These are phyloP conservation scores for Auriscalpium microsporum DNA, from an alignment of 768 basidiomycete genomes.

Conservation along the genomic window DNA sequence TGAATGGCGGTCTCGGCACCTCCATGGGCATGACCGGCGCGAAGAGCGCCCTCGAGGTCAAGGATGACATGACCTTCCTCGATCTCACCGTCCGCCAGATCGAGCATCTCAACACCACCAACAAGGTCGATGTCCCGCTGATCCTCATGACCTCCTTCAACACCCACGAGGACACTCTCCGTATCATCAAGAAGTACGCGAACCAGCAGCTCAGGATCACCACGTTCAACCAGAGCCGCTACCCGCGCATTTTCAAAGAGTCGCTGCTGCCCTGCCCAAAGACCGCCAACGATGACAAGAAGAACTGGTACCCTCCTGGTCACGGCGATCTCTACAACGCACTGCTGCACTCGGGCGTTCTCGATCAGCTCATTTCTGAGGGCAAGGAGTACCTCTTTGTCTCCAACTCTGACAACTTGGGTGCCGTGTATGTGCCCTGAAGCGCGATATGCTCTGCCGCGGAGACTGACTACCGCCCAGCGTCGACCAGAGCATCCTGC, in stretches of 20 bases:
- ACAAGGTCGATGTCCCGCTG: slow-evolving; percentile 63
- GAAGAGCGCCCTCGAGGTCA: slow-evolving; percentile 67
- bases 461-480: slow-evolving; percentile 22
- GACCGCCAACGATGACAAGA: slow-evolving; percentile 51
- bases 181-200: slow-evolving; percentile 73
- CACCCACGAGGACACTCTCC: slow-evolving; percentile 68
- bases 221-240: slow-evolving; percentile 66
- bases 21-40: slow-evolving; percentile 60
- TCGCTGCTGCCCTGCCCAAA: slow-evolving; percentile 55
- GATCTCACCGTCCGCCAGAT: slow-evolving; percentile 58
- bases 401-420: slow-evolving; percentile 71
- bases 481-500: slow-evolving; percentile 59
- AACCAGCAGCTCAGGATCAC: slow-evolving; percentile 72
- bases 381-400: slow-evolving; percentile 77
- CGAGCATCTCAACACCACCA: slow-evolving; percentile 58
- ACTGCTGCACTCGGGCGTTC: slow-evolving; percentile 59
- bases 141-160: slow-evolving; percentile 82
- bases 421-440: slow-evolving; percentile 41
- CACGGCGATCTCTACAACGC: slow-evolving; percentile 74
- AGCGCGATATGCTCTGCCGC: background rate
- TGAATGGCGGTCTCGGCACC: slow-evolving; percentile 69
- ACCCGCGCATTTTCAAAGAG: slow-evolving; percentile 68
- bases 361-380: slow-evolving; percentile 59
- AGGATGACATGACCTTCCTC: slow-evolving; percentile 64
- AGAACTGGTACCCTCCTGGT: slow-evolving; percentile 69